Conservation (phyloP, 2,329 filamentous ascomycete genomes). For the Oidium heveae region DNA sequence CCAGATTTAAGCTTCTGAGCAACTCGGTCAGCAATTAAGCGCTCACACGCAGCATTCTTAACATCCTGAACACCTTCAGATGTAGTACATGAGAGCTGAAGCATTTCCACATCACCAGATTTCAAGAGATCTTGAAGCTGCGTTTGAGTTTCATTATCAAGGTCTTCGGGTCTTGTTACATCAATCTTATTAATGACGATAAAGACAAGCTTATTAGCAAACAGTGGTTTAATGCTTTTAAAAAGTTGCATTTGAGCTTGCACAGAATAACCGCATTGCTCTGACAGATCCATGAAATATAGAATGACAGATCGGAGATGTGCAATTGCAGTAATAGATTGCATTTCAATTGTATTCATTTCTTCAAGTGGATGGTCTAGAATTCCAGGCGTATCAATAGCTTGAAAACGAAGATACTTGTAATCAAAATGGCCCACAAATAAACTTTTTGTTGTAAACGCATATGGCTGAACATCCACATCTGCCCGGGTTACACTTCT, state of each 20-base stretch:
- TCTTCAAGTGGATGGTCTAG: slow-evolving; percentile 92
- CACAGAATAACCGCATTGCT: slow-evolving; percentile 90
- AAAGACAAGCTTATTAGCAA: slow-evolving; percentile 92
- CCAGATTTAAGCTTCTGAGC: slow-evolving; percentile 90
- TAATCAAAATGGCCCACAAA: slow-evolving; percentile 97
- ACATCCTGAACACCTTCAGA: slow-evolving; percentile 83
- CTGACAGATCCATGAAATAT: slow-evolving; percentile 95
- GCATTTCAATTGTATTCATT: slow-evolving; percentile 99
- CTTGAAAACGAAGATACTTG: slow-evolving; percentile 75
- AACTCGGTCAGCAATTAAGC: slow-evolving; percentile 75
- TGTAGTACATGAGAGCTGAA: slow-evolving; percentile 86
- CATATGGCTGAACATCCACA: slow-evolving; percentile 92
- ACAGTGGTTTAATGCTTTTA: slow-evolving; percentile 87
- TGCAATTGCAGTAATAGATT: slow-evolving; percentile 91
- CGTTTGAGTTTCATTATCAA: slow-evolving; percentile 53
- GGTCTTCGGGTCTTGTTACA: slow-evolving; percentile 62
- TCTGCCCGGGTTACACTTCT: slow-evolving; percentile 80
- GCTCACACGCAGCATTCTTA: slow-evolving; percentile 84
- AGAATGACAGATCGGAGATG: slow-evolving; percentile 86
- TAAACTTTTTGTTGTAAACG: slow-evolving; percentile 91
- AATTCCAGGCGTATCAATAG: slow-evolving; percentile 96
- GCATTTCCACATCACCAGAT: slow-evolving; percentile 69
- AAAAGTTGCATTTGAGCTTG: slow-evolving; percentile 84
- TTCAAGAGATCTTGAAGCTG: slow-evolving; percentile 61
- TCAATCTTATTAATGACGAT: slow-evolving; percentile 98